Conservation (phyloP, 2,329 filamentous ascomycete species). For the Mollisia scopiformis region DNA sequence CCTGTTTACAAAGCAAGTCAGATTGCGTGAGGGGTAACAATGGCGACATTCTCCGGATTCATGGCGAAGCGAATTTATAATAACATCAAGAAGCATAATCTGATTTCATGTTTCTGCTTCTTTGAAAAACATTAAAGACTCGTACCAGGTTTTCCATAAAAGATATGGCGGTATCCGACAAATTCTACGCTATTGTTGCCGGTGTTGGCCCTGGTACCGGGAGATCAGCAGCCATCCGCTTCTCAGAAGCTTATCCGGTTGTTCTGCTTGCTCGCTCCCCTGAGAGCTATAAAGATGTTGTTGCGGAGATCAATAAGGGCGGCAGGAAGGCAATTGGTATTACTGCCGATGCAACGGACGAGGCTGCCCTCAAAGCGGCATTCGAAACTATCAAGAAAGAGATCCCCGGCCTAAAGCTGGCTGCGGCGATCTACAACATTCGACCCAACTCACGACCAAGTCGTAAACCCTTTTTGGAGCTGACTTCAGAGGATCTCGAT, state of each 20-base stretch:
- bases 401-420: constrained; percentile 47
- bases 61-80: neutral
- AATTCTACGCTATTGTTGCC: constrained; percentile 67
- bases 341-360: constrained; percentile 61
- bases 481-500: constrained; percentile 49
- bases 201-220: constrained; percentile 69
- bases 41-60: constrained; percentile 1
- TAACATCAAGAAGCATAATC: neutral
- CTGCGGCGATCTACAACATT: constrained; percentile 72
- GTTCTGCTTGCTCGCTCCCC: constrained; percentile 69
- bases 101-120: neutral
- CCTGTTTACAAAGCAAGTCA: constrained; percentile 3
- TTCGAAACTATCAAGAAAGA: constrained; percentile 62
- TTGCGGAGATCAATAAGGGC: constrained; percentile 64
- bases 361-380: constrained; percentile 52
- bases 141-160: neutral
- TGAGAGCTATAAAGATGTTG: constrained; percentile 63
- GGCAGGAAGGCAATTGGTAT: constrained; percentile 74
- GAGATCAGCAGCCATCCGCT: constrained; percentile 53
- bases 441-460: constrained; percentile 42
- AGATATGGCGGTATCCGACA: constrained; percentile 23
- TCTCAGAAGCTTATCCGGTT: constrained; percentile 67
- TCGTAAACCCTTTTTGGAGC: constrained; percentile 58
- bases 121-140: neutral
- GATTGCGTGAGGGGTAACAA: constrained; percentile 4